Conservation (phyloP, 345 rosid species). For the Gossypium stocksii region DNA sequence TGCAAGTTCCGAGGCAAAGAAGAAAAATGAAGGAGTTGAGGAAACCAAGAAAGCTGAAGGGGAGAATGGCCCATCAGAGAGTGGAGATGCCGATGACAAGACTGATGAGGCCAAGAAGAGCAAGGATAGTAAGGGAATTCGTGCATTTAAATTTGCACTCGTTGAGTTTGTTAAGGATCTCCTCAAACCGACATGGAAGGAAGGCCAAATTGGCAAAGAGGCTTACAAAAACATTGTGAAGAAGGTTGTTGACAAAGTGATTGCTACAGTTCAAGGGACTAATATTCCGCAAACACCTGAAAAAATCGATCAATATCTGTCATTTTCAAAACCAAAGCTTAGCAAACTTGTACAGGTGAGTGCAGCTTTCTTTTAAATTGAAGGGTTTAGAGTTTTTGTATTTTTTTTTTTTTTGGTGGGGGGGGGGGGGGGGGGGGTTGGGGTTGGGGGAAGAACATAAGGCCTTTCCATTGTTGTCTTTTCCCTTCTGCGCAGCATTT, state of each 20-base stretch:
- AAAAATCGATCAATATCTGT: slow-evolving; percentile 79
- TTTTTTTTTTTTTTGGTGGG: no score
- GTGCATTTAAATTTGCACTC: slow-evolving; percentile 82
- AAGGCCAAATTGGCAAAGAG: slow-evolving; percentile 83
- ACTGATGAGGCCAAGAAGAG: slow-evolving; percentile 60
- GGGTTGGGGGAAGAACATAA: background rate
- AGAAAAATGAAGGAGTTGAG: slow-evolving; percentile 31
- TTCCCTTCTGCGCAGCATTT: background rate
- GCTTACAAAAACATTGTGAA: slow-evolving; percentile 89
- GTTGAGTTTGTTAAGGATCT: slow-evolving; percentile 90
- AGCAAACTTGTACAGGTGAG: slow-evolving; percentile 91
- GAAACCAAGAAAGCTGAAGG: slow-evolving; percentile 36
- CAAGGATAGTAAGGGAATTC: slow-evolving; percentile 66
- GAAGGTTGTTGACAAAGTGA: slow-evolving; percentile 94
- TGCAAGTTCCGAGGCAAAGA: slow-evolving; percentile 28
- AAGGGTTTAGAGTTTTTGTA: background rate
- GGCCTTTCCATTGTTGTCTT: background rate
- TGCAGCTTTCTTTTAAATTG: slow-evolving; percentile 5
- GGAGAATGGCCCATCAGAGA: slow-evolving; percentile 39
- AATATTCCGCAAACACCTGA: slow-evolving; percentile 90
- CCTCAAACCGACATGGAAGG: slow-evolving; percentile 91
- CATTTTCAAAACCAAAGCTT: slow-evolving; percentile 78
- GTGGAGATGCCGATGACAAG: slow-evolving; percentile 41
- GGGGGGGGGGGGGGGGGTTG: background rate
- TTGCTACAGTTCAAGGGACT: slow-evolving; percentile 59